Evolutionary conservation across 2,329 filamentous ascomycete genomes (phyloP), one percentile per base, ranked within the genome.

Genomic region (Curvularia sp.): DNA sequence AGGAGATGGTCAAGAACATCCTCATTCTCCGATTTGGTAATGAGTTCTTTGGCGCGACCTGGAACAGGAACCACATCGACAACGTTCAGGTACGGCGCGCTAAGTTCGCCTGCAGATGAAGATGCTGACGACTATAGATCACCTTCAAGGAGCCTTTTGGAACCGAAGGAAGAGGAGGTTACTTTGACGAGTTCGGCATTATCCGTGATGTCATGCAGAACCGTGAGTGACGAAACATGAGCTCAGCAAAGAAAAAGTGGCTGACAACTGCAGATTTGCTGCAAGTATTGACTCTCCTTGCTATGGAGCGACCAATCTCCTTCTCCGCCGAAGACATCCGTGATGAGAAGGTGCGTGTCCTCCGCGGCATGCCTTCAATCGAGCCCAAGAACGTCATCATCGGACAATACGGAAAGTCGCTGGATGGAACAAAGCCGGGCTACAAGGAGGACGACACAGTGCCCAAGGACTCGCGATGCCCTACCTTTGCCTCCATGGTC

Each of bases 1-100:
- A 99, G 86, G 95, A 99, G 82, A 99, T 99, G 95, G 95, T 99
- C 74, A 99, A 99, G 88, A 99, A 99, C 82, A 96, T 99, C 69
- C 86, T 99, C 67, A 97, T 99, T 70, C 87, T 99, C 68, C 88
- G 96, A 77, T 99, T 99, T 77, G 96, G 95, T 71, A 99, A 99
- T 83, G 93, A 96, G 69, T 99, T 99, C 86, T 91, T 99, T 71
- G 93, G 93, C 67, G 94, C 95, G 42, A 99, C 94, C 59, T 99
- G 95, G 95, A 99, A 98, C 84, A 88, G 95, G 69, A 93, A 97
- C 80, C 94, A 98, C 84, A 99, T 99, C 82, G 95, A 98, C 82
- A 99, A 97, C 73, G 90, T 99, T 49, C 95, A 98, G 83, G 81
- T 83, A 80, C 45, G 76, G 10, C 25, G 18, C n/a, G 38, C 8